Conservation (phyloP, 306 rosid genomes). For the Quercus mongolica region DNA sequence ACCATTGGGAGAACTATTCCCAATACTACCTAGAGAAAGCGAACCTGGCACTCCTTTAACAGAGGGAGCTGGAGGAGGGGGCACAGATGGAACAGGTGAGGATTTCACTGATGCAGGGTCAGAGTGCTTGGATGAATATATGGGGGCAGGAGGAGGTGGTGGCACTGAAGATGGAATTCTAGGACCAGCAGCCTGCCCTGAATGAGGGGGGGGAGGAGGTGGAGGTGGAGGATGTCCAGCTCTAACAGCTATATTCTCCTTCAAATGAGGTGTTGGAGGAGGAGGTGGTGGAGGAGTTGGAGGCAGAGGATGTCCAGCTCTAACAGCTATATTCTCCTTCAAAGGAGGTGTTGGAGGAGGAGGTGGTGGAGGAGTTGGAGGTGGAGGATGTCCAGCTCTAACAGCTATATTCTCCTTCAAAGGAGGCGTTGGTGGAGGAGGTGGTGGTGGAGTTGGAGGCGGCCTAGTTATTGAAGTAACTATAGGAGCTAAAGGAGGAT, state of each 20-base stretch:
- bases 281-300: constrained; percentile 35
- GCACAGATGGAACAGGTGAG: constrained; percentile 36
- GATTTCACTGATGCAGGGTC: constrained; percentile 26
- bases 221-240: constrained; percentile 36
- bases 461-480: constrained; percentile 14
- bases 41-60: constrained; percentile 42
- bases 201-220: constrained; percentile 19
- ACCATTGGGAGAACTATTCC: constrained; percentile 27
- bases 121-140: constrained; percentile 20
- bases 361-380: constrained; percentile 29
- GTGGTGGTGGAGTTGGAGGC: constrained; percentile 36
- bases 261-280: constrained; percentile 39
- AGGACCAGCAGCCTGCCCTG: constrained; percentile 26
- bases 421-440: constrained; percentile 28
- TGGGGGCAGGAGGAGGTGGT: constrained; percentile 29
- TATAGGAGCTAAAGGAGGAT: background rate
- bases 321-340: constrained; percentile 14
- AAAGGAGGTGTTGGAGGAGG: constrained; percentile 28
- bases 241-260: constrained; percentile 14
- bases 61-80: constrained; percentile 65
- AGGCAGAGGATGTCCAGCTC: constrained; percentile 31
- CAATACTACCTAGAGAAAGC: constrained; percentile 23
- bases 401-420: constrained; percentile 12
- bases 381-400: constrained; percentile 32
- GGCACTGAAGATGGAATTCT: constrained; percentile 25